These are phyloP conservation scores for Globisporangium okanoganense DNA, from an alignment of 352 stramenopile species.

Conservation along the genomic window DNA sequence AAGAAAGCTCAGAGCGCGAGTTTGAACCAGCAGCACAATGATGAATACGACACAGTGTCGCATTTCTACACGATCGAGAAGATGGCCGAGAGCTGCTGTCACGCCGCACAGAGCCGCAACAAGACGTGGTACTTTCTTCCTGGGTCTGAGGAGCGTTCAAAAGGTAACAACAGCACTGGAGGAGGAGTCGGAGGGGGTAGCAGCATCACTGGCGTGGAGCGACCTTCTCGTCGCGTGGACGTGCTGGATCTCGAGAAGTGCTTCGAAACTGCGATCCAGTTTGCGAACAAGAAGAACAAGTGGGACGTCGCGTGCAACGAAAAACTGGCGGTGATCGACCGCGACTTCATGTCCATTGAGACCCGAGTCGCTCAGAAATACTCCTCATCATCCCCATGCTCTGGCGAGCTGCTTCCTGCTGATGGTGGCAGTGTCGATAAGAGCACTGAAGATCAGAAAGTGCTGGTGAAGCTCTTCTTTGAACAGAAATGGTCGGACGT, in stretches of 20 bases:
- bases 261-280: constrained; percentile 67
- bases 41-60: constrained; percentile 38
- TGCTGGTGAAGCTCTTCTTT: constrained; percentile 70
- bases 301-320: constrained; percentile 37
- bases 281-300: constrained; percentile 43
- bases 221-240: constrained; percentile 58
- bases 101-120: constrained; percentile 63
- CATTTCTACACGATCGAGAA: constrained; percentile 82
- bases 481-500: constrained; percentile 91
- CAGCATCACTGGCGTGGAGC: constrained; percentile 53
- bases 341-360: constrained; percentile 62
- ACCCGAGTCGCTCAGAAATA: constrained; percentile 35
- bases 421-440: not conserved
- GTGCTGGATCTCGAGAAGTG: constrained; percentile 66
- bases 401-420: not conserved
- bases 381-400: not conserved
- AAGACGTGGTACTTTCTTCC: constrained; percentile 76
- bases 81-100: constrained; percentile 62
- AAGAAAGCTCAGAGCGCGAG: constrained; percentile 11
- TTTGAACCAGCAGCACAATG: constrained; percentile 17
- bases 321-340: constrained; percentile 59
- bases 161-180: constrained; percentile 35
- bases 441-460: constrained; percentile 19
- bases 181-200: constrained; percentile 26
- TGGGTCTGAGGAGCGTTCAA: constrained; percentile 53